Percentiles rank a stretch among this genome's conserved stretches.
Evolutionary conservation across 176 grass and related monocot species (phyloP).

Genomic region (Melocanna baccifera): DNA sequence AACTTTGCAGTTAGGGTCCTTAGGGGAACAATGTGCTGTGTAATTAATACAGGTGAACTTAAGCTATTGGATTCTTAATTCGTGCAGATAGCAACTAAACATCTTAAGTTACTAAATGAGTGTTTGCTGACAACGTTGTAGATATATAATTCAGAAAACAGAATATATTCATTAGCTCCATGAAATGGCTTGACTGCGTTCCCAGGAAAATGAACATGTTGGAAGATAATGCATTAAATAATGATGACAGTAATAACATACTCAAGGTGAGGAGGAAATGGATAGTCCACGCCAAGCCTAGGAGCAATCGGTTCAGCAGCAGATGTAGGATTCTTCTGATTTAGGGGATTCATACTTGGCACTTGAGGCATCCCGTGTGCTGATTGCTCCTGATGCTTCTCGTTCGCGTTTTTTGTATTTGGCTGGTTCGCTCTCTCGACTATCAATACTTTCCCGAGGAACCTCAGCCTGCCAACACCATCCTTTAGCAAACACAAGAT

Average conservation of each 20-base stretch:
- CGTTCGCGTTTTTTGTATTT: constrained; percentile 40
- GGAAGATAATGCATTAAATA: background rate
- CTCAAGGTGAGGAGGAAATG: constrained; percentile 91
- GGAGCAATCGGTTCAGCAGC: constrained; percentile 68
- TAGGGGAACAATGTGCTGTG: background rate
- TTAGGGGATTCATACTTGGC: constrained; percentile 31
- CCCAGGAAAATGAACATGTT: background rate
- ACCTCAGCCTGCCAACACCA: constrained; percentile 67
- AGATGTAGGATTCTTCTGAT: constrained; percentile 40
- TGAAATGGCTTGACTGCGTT: background rate
- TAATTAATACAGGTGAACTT: background rate
- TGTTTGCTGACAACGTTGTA: background rate
- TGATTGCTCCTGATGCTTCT: constrained; percentile 43
- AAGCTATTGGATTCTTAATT: background rate
- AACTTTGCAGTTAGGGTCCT: background rate
- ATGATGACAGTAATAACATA: constrained; percentile 32
- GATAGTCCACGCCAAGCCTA: constrained; percentile 83
- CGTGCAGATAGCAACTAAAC: background rate
- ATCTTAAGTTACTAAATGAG: background rate
- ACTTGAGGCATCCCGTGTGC: constrained; percentile 19
- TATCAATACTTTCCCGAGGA: constrained; percentile 74
- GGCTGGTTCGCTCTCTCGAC: constrained; percentile 61
- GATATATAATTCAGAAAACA: background rate
- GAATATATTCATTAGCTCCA: background rate
- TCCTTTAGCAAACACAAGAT: constrained; percentile 10